Conservation (phyloP, 2,329 filamentous ascomycete genomes). For the Trematosphaeria pertusa region DNA sequence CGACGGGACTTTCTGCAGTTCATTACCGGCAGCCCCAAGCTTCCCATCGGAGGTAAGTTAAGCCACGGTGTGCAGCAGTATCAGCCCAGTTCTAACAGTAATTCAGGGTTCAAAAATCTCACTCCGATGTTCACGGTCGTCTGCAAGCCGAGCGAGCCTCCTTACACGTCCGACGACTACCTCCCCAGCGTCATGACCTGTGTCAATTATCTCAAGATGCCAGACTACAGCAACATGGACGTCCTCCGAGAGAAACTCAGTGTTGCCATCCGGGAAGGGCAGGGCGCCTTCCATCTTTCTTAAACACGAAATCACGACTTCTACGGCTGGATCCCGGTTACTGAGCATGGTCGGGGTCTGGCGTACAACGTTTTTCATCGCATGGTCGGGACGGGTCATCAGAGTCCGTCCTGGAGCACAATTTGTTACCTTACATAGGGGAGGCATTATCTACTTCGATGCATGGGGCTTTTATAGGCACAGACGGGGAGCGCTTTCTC, state of each 20-base stretch:
- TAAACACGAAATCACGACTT: constrained; percentile 49
- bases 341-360: constrained; percentile 3
- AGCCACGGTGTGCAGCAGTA: too few species aligned
- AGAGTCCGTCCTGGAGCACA: neutral
- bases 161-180: constrained; percentile 94
- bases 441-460: constrained; percentile 2
- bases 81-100: too few species aligned
- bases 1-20: constrained; percentile 96
- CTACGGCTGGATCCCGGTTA: constrained; percentile 4
- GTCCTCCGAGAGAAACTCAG: constrained; percentile 79
- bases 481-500: constrained; percentile 1
- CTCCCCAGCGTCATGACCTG: constrained; percentile 99
- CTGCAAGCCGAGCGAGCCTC: constrained; percentile 96
- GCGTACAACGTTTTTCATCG: constrained; percentile 1
- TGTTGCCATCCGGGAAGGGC: constrained; percentile 90
- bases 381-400: neutral
- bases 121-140: constrained; percentile 99
- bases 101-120: constrained; percentile 87
- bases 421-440: neutral
- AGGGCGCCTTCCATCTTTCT: constrained; percentile 96
- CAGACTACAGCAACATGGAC: constrained; percentile 84
- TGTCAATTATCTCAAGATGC: constrained; percentile 97
- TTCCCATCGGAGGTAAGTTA: constrained; percentile 90
- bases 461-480: too few species aligned
- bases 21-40: constrained; percentile 95